Evolutionary conservation across 805 yeast species (phyloP).

Genomic region (Deakozyma indianensis): DNA sequence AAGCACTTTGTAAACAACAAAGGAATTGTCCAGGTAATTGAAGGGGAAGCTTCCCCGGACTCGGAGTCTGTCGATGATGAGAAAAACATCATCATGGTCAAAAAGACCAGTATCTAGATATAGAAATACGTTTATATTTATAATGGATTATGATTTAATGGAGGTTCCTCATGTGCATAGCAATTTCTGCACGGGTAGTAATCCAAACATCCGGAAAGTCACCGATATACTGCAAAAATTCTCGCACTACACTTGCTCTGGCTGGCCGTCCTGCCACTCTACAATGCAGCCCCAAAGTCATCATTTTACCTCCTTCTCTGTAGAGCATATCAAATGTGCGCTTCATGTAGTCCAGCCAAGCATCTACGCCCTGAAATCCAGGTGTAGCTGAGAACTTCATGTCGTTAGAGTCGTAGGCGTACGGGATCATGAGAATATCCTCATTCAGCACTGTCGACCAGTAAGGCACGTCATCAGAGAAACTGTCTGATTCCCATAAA

Average conservation of each 20-base stretch:
- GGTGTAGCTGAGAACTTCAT: slow-evolving; percentile 17
- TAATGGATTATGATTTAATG: not conserved
- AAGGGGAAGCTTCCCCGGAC: not conserved
- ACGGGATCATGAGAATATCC: slow-evolving; percentile 20
- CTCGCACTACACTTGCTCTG: slow-evolving; percentile 21
- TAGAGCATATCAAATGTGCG: slow-evolving; percentile 26
- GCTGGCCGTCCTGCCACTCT: slow-evolving; percentile 26
- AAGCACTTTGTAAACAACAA: not conserved
- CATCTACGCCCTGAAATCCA: slow-evolving; percentile 16
- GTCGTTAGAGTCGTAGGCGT: slow-evolving; percentile 20
- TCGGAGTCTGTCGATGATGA: not conserved
- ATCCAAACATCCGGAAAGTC: slow-evolving; percentile 25
- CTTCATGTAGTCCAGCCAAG: slow-evolving; percentile 20
- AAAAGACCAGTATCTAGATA: too few species aligned
- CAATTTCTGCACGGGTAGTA: slow-evolving; percentile 25
- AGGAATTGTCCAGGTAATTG: not conserved
- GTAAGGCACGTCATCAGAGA: slow-evolving; percentile 25
- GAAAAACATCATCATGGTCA: not conserved
- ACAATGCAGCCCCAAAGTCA: slow-evolving; percentile 25
- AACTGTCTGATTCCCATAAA: slow-evolving; percentile 24
- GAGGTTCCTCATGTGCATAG: slow-evolving; percentile 10
- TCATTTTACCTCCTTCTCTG: slow-evolving; percentile 25
- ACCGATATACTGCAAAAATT: slow-evolving; percentile 23
- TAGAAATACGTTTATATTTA: too few species aligned
- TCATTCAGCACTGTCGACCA: slow-evolving; percentile 18